Evolutionary conservation across 768 basidiomycete genomes (phyloP), one percentile per base, ranked within the genome.

Genomic region (Leccinum uliginosum): DNA sequence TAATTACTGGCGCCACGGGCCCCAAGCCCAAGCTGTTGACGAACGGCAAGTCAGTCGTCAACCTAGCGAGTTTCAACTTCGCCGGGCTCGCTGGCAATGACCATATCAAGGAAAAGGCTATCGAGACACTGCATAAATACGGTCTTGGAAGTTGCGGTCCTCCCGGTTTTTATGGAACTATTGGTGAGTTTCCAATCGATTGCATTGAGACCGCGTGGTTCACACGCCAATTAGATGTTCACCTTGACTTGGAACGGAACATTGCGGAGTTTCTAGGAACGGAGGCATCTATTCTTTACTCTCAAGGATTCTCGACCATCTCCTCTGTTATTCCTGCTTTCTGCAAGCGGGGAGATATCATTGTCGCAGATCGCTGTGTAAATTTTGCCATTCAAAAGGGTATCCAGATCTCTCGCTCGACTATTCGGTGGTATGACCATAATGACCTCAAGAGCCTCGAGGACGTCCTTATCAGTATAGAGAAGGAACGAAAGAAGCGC

Each of bases 361-460:
- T 99, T 66, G 91, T 99, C n/a, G 94, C 93, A 4, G 96, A 99
- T 72, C 85, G 93, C n/a, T 84, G 87, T n/a, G 86, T 94, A 63
- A 96, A 91, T 73, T 93, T 98, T 71, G 86, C 91, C 15, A 91
- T 98, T 54, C 95, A 98, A 71, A 96, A 94, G 73, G 97, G 96
- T 17, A 84, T 98, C 27, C 89, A 96, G 70, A 93, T 98, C 58
- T 91, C 89, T 19, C 86, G 97, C 40, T 91, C 87, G 6, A 93
- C 89, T 1, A 84, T 98, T 32, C 83, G 91, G 53, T 99, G 93
- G 93, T 99, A 84, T 69, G 95, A 98, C 63, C 97, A 98, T 69
- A 97, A 96, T 63, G 94, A 98, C 67, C 78, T 94, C 70, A 85
- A 86, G 65, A 91, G 88, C 62, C 80, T 99, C 30, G 96, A 98